Evolutionary conservation across 2,329 filamentous ascomycete species (phyloP), one percentile per base, ranked within the genome.

Genomic region (Aspergillus chevalieri): DNA sequence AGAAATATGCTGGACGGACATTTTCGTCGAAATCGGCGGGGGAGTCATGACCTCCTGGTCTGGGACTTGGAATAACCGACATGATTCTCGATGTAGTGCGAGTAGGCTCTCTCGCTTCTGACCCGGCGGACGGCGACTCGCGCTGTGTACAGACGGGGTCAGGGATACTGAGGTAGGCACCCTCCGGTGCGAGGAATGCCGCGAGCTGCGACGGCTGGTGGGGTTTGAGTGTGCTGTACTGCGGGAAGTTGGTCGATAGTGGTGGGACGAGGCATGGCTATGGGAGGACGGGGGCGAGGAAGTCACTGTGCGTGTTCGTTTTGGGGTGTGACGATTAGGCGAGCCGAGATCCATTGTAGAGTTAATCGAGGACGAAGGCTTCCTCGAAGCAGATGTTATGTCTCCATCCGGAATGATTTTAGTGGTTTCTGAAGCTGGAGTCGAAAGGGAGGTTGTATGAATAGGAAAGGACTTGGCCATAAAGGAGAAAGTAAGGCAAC

Each of bases 61-160:
- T 26, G n/a, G 15, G 42, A 15, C 55, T 52, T 71, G 66, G 30
- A 73, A 73, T 1, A 73, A 52, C 14, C 69, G 70, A 47, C 69
- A 70, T 43, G 69, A 69, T 43, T 73, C 65, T 6, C 69, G 68
- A 43, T 73, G 68, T 17, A 72, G 53, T 1, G 67, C 64, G 7
- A 72, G 43, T 8, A 72, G 59, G 12, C 67, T 65, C 47, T 71
- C 63, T 6, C 66, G 64, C 46, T 56, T 59, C 44, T 63, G 49
- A 41, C 61, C 50, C 12, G 58, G 46, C 43, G 61, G 55, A 45
- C 52, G 36, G 41, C 56, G 49, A 44, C 47, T 30, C 26, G 26
- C 26, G 26, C 26, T 28, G 15, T 56, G 46, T 15, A 57, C 50
- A 26, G 60, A 60, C 28, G 61, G 55, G n/a, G 62, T 61, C 38